Base-by-base conservation (phyloP, 2,329 filamentous ascomycete genomes). In the Bipolaris bicolor region DNA sequence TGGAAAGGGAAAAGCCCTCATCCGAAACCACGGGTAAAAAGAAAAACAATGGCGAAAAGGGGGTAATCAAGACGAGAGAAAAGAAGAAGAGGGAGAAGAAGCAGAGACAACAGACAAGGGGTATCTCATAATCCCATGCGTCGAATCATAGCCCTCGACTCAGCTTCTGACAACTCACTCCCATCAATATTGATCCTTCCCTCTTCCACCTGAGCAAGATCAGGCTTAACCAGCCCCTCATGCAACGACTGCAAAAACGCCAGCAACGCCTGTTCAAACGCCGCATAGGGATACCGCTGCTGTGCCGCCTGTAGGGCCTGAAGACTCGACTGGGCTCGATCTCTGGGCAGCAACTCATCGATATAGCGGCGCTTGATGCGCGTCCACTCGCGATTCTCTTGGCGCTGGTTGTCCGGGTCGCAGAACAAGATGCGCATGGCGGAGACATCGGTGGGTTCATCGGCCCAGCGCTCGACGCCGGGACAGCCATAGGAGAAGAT, bases 151-250 rank as follows among this genome's bases (percentile, higher is more conserved):
- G 70, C 72, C 40, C 64, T 58, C 7, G 71, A 72, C 1, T 74
- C 72, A 5, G 48, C 55, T 33, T 73, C 71, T 0, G 69, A 64
- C 7, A 76, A 65, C 43, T 74, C 70, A 33, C 64, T 69, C 3
- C 65, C 64, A 34, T 76, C 62, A 18, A 75, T 68, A 10, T 68
- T 73, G 44, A 76, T 71, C 3, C 77, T 70, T 1, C 82, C 81
- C 24, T 75, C 75, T 60, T 86, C 83, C 3, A 86, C 72, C 60
- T 86, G 83, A 1, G 79, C 65, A 1, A 86, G 75, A 18, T 85
- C 73, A 0, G 84, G 84, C 31, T 76, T 71, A 18, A 79, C 69
- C 16, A 83, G 68, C 6, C 70, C 73, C 2, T 73, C 66, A 56
- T 83, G 76, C 11, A 86, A 67, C 26, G 74, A 68, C 0, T 70